Evolutionary conservation across 2,329 filamentous ascomycete genomes (phyloP), one percentile per base, ranked within the genome.

Genomic region (Davidsoniella virescens): DNA sequence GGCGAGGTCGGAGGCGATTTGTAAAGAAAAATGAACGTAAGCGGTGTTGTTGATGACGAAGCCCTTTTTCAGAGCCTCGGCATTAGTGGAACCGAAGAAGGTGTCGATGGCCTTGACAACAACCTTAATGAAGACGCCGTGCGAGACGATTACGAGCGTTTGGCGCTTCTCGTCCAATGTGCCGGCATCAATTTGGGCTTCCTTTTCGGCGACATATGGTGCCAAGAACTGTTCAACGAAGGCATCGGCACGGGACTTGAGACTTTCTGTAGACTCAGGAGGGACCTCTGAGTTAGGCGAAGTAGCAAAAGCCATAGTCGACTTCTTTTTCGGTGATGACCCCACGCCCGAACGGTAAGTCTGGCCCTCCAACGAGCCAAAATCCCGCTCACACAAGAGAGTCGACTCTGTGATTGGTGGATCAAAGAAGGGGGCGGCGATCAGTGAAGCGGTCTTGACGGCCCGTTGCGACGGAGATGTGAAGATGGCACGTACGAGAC

Each of bases 391-490:
- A 49, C 81, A 75, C 46, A 88, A 66, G 39, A 74, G 23, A 4
- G 47, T 23, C 68, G 6, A 56, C 7, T 36, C 7, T 33, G 33
- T 39, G 14, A 43, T 14, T 16, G 47, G 47, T 9, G 47, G 47
- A 2, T 18, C 29, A 29, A 49, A 43, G 60, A 81, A 79, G 20
- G 76, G 75, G 33, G 74, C 66, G 38, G 72, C 68, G 47, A 92
- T 69, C 16, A 79, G 75, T 57, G 76, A 70, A 0, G 84, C 86
- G 1, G 87, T 93, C 57, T 74, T 76, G 44, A 67, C 71, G 0
- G 87, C 85, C 51, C 88, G 77, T 55, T 80, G 76, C 5, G 94
- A 72, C 57, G 87, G 78, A 5, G 87, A 94, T 1, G 85, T 75
- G 63, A 87, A 92, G 54, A 93, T 67, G 54, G 80, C 72, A n/a